Percentiles rank a stretch among this genome's conserved stretches.
Conservation (phyloP, 1,139 yeast genomes). For the Pneumocystis sp. region DNA sequence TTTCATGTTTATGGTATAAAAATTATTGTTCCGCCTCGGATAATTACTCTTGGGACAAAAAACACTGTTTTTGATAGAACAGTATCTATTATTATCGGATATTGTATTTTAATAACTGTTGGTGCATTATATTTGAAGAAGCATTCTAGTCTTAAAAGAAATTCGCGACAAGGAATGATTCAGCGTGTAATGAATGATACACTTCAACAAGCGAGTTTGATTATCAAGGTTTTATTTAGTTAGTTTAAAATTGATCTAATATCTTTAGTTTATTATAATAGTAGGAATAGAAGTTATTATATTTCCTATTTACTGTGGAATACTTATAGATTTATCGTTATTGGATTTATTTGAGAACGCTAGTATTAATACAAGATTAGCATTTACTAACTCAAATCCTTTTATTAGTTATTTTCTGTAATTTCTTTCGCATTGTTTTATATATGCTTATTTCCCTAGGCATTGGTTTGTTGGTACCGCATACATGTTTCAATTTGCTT, state of each 20-base stretch:
- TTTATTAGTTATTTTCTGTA: conserved; percentile 14
- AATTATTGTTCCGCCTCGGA: not conserved
- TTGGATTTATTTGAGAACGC: conserved; percentile 22
- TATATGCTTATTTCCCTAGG: conserved; percentile 19
- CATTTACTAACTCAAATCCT: conserved; percentile 1
- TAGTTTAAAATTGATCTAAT: not conserved
- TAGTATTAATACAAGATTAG: conserved; percentile 9
- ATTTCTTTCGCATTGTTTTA: conserved; percentile 12
- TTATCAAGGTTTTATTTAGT: conserved; percentile 38
- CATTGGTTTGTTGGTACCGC: conserved; percentile 71
- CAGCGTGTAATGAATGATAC: conserved; percentile 14
- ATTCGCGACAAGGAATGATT: conserved; percentile 11
- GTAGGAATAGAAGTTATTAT: conserved; percentile 65
- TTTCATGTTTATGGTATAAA: not conserved
- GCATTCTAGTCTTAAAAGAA: conserved; percentile 5
- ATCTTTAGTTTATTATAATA: conserved; percentile 34
- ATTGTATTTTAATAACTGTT: conserved; percentile 8
- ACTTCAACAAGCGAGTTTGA: conserved; percentile 30
- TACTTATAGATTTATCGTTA: conserved; percentile 48
- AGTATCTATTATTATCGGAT: conserved; percentile 10
- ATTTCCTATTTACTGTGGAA: conserved; percentile 81
- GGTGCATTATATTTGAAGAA: conserved; percentile 14
- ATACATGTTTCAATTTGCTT: conserved; percentile 78
- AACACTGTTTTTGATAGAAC: not conserved
- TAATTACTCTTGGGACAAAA: not conserved